Conservation (phyloP, 2,329 filamentous ascomycete species). For the Nothophaeocryptopus gaeumannii region DNA sequence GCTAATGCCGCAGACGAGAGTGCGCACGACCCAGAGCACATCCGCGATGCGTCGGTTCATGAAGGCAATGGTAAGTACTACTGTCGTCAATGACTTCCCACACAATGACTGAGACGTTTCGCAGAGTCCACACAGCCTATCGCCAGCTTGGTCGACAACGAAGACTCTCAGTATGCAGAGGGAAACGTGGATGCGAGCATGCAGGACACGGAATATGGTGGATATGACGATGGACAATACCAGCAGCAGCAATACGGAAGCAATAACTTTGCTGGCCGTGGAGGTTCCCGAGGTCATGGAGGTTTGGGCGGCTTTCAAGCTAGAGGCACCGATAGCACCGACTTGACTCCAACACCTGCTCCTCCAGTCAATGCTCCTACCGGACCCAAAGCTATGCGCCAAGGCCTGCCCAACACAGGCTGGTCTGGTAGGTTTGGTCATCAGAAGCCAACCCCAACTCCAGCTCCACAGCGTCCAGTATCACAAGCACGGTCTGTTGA, state of each 20-base stretch:
- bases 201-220: slow-evolving; percentile 30
- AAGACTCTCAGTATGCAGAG: neutral
- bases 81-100: neutral
- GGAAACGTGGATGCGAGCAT: slow-evolving; percentile 9
- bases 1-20: slow-evolving; percentile 29
- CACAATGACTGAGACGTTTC: neutral
- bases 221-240: slow-evolving; percentile 19
- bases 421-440: slow-evolving; percentile 61
- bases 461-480: slow-evolving; percentile 17
- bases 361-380: slow-evolving; percentile 65
- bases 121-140: too few relatives aligned
- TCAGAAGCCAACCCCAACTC: slow-evolving; percentile 21
- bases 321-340: slow-evolving; percentile 24
- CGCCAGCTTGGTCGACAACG: neutral
- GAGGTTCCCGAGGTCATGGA: slow-evolving; percentile 44
- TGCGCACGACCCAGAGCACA: slow-evolving; percentile 12
- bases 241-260: slow-evolving; percentile 14
- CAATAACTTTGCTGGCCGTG: slow-evolving; percentile 44
- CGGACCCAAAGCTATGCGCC: slow-evolving; percentile 90
- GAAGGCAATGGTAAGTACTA: slow-evolving; percentile 16
- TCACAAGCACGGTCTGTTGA: slow-evolving; percentile 14
- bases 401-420: slow-evolving; percentile 80
- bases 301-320: slow-evolving; percentile 30
- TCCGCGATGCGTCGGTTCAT: slow-evolving; percentile 10
- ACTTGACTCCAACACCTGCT: slow-evolving; percentile 30